Conservation (phyloP, 108 stramenopile species). For the Conticribra weissflogii region DNA sequence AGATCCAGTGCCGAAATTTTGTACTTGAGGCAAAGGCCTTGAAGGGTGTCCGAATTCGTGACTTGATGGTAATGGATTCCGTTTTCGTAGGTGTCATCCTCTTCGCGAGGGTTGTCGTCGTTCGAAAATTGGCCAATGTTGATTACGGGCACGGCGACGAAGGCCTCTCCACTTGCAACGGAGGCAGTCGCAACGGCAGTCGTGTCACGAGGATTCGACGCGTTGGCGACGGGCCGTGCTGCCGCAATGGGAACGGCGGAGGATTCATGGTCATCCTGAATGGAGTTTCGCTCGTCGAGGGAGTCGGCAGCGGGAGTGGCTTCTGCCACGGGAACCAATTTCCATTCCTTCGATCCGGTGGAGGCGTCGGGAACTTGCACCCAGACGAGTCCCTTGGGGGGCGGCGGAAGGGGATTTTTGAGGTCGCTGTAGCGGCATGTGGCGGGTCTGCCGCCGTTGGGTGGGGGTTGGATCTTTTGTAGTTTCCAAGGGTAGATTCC, state of each 20-base stretch:
- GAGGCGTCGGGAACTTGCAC: slow-evolving; percentile 30
- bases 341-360: slow-evolving; percentile 65
- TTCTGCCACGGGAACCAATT: slow-evolving; percentile 32
- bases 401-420: slow-evolving; percentile 46
- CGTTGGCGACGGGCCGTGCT: background rate
- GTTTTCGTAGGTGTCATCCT: background rate
- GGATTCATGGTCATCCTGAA: background rate
- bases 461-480: slow-evolving; percentile 44
- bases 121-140: background rate
- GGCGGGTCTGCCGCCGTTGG: slow-evolving; percentile 40
- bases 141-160: background rate
- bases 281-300: background rate
- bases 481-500: slow-evolving; percentile 60
- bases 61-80: slow-evolving; percentile 43
- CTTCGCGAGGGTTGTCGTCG: too few species aligned
- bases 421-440: slow-evolving; percentile 45
- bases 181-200: background rate
- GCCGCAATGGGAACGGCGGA: slow-evolving; percentile 7
- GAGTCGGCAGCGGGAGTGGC: slow-evolving; percentile 12
- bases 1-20: slow-evolving; percentile 60
- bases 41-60: slow-evolving; percentile 58
- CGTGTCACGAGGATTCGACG: too few species aligned
- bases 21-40: slow-evolving; percentile 66
- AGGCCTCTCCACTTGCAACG: background rate
- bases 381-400: slow-evolving; percentile 62